Base-by-base conservation (phyloP, 2,329 filamentous ascomycete genomes). In the Grosmannia serpens region DNA sequence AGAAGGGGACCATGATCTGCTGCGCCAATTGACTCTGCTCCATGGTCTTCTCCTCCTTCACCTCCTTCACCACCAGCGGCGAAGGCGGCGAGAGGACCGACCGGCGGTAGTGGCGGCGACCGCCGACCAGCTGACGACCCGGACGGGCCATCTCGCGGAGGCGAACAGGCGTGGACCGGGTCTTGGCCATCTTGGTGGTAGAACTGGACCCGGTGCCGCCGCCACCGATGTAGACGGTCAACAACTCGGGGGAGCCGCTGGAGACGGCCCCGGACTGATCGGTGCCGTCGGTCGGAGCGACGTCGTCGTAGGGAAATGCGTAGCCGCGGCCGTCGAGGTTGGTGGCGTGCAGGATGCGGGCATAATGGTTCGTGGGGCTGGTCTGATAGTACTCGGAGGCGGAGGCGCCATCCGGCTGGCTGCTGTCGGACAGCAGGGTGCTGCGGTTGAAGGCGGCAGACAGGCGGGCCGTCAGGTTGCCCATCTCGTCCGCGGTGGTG, bases 381-480 rank as follows among this genome's bases (percentile, higher is more conserved):
- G 77, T 70, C 47, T 68, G 63, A 69, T 87, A 87, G 67, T 84
- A 87, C 67, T 82, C 86, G 10, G 66, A 68, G 7, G 66, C 67
- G 2, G 77, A 70, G 0, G 65, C 62, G 55, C 74, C 73, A 58
- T 79, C 74, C 17, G 81, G 83, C 71, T 80, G 83, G 63, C 66
- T 65, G n/a, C 68, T 57, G 64, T 79, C 72, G 24, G 70, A 67
- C 55, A 88, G 70, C 61, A 94, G 71, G 13, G 86, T 91, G 38
- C 81, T 84, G 26, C 89, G 79, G 71, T 91, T 90, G 66, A 92
- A 82, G 1, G 86, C 87, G 1, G 89, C 88, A 0, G 86, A 81
- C 17, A 94, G 72, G n/a, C 89, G 78, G 0, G 89, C 87, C 10
- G 85, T 84, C 58, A 91, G 80, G 61, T 84, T 84, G 60, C 81